Base-by-base conservation (phyloP, 805 yeast genomes). In the Suhomyces sp. region DNA sequence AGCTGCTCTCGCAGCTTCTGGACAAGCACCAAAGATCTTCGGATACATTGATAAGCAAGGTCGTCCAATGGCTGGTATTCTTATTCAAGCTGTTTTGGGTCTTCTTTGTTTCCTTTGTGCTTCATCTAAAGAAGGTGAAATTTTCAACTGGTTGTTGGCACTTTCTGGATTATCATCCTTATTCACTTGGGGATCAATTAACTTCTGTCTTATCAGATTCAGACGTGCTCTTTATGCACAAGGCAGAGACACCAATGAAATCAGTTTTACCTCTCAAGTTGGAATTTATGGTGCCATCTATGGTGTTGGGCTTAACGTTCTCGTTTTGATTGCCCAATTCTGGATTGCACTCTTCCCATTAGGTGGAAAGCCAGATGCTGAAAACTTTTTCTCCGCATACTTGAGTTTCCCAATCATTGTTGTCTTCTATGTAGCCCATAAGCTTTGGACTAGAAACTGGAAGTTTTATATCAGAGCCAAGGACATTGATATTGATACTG, bases 101-200 rank as follows among this genome's bases (percentile, higher is more conserved):
- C 60, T 79, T 40, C 51, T 80, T 14, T 76, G 85, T 39, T 80
- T 76, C 59, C 63, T 84, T 28, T 76, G 81, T 25, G 86, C 86
- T 4, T 74, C 83, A 25, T 59, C 69, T 6, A 61, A 71, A 39
- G 74, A 76, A 54, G 72, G 70, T 33, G 72, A 62, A 6, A 81
- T 83, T 19, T 86, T 85, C 63, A 68, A 68, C 46, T 85, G 93
- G 93, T 60, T 85, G 58, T 66, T 82, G 50, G 83, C 90, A n/a
- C 58, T 85, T 21, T 79, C 88, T 25, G 90, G 90, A 42, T 65
- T 85, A 44, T 78, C 88, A 1, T 79, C 88, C 12, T 68, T 84
- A 40, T 77, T 83, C 60, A 80, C 86, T 21, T 85, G 95, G 95
- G 82, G 81, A 33, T 75, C 87, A 5, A 79, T 84, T 44, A 79